phyloP scores from a whole-genome alignment of 371 early-diverging fungal species.

The Mortierella sp. region DNA sequence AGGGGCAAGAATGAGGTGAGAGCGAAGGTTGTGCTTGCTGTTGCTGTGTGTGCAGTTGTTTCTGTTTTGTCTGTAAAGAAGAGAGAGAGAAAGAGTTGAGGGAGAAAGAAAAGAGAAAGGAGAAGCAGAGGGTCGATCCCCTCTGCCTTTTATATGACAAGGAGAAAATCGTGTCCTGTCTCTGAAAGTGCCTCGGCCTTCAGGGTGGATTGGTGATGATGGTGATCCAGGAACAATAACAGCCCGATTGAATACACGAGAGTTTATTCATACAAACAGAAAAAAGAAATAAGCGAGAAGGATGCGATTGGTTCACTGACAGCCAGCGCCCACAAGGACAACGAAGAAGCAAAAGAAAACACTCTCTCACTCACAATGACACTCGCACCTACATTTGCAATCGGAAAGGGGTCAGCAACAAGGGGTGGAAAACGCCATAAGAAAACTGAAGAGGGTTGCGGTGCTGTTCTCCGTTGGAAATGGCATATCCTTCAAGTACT shows the following conservation, averaged over 20 bases:
- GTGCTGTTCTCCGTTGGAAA: too few species aligned
- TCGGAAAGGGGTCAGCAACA: background rate
- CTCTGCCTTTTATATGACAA: background rate
- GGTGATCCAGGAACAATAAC: background rate
- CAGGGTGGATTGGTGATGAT: background rate
- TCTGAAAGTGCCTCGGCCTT: slow-evolving; percentile 3
- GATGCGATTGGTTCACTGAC: background rate
- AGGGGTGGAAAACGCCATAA: background rate
- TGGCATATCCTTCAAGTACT: too few species aligned
- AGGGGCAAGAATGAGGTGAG: background rate
- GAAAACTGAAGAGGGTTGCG: too few species aligned
- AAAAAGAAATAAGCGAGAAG: background rate
- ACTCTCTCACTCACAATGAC: too few species aligned
- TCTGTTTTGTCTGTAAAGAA: background rate
- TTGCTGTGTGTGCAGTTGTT: background rate
- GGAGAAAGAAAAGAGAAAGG: background rate
- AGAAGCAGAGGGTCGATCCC: background rate
- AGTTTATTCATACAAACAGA: background rate
- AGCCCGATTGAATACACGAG: background rate
- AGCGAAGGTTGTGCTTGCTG: too few species aligned
- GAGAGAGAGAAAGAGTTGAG: background rate
- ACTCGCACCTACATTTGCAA: background rate
- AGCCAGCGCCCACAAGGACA: background rate
- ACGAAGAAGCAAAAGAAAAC: background rate
- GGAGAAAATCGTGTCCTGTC: background rate